Conservation (phyloP, 23 red algal species). For the Gracilaria caudata region DNA sequence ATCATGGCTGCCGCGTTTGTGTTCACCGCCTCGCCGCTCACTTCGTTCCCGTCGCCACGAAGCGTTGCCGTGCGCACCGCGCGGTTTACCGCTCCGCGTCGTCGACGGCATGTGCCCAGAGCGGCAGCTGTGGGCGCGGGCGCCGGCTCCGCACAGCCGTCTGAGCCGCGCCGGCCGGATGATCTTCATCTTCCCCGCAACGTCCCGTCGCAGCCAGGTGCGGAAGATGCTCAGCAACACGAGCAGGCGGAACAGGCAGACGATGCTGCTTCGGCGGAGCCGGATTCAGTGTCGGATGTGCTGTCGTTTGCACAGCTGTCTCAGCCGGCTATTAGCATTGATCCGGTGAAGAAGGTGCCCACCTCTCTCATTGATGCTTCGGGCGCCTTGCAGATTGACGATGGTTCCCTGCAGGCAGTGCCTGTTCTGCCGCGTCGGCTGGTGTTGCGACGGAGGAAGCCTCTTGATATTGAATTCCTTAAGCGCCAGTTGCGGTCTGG, state of each 20-base stretch:
- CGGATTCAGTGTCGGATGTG: neutral
- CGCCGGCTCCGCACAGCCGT: neutral
- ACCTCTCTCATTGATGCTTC: constrained; percentile 51
- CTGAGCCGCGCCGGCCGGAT: neutral
- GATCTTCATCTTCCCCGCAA: neutral
- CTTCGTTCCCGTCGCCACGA: neutral
- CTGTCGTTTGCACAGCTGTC: constrained; percentile 18
- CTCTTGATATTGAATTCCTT: constrained; percentile 23
- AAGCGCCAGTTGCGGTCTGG: constrained; percentile 40
- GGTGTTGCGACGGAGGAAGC: constrained; percentile 8
- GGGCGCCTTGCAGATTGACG: constrained; percentile 52
- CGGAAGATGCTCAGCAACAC: neutral
- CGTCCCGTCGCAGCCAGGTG: neutral
- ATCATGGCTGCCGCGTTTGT: neutral
- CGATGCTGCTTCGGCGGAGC: neutral
- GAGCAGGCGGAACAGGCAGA: neutral
- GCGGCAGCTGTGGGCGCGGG: neutral
- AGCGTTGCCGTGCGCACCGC: neutral
- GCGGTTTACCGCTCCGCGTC: neutral
- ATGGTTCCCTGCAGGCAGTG: constrained; percentile 37
- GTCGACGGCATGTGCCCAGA: too few species aligned
- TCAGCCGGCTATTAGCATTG: constrained; percentile 39
- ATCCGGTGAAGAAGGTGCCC: constrained; percentile 43
- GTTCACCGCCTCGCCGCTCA: neutral
- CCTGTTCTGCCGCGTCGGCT: constrained; percentile 43